Base-by-base conservation (phyloP, 345 rosid genomes). In the Arabidopsis arenosa region DNA sequence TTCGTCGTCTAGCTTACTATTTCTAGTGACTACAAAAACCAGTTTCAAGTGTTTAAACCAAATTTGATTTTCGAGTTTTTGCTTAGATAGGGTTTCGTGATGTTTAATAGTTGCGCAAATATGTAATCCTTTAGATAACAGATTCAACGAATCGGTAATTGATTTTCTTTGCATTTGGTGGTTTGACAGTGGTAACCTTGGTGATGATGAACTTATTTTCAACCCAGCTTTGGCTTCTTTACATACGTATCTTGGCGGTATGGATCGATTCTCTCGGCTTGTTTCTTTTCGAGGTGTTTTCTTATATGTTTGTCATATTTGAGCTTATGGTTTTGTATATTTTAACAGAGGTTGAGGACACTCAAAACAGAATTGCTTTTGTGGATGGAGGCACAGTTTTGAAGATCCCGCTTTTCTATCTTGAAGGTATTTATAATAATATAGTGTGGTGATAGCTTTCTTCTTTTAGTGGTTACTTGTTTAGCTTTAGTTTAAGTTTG, bases 231-330 rank as follows among this genome's bases (percentile, higher is more conserved):
- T 92, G 93, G 90, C 97, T 80, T 88, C 97, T 12, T 54, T 92
- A 67, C 99, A 95, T 80, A 83, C 92, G 0, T 95, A 95, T 83
- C 92, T 95, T 18, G 99, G 98, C 1, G 97, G 99, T 95, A 85
- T 76, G 88, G 23, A 43, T 12, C 0, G 5, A n/a, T 36, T 66
- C 47, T 66, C 39, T 45, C 11, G 12, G 62, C 49, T 41, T 39
- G 12, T 2, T 6, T n/a, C 17, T n/a, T 13, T 1, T 9, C 7
- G 36, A 30, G 2, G 1, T 44, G 23, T 3, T n/a, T 44, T 73
- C 41, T 62, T 64, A 4, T 52, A 1, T 33, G 55, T 8, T 60
- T 12, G 9, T 0, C 8, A 14, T 72, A 47, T n/a, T 23, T 36
- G 26, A 51, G 21, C 13, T 43, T 44, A 52, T 7, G 7, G 1